Conservation (phyloP, 108 stramenopile genomes). For the Chaetoceros tenuissimus region DNA sequence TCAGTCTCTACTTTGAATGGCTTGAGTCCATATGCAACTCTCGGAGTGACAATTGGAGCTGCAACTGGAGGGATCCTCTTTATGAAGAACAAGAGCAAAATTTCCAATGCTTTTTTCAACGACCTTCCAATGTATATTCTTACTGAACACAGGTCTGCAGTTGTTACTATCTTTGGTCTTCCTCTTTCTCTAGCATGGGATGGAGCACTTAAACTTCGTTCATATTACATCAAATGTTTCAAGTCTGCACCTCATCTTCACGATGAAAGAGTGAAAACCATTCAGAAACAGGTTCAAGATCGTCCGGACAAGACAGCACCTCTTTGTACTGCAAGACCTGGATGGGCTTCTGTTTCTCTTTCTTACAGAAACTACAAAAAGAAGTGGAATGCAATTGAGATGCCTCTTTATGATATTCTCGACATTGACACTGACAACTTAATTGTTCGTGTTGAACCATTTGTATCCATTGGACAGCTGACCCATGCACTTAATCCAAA, state of each 20-base stretch:
- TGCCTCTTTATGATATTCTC: constrained; percentile 28
- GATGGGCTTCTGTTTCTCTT: constrained; percentile 14
- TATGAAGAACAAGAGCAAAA: not conserved
- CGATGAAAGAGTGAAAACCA: constrained; percentile 13
- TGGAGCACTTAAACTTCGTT: not conserved
- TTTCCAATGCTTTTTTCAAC: not conserved
- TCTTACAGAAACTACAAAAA: constrained; percentile 22
- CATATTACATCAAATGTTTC: constrained; percentile 12
- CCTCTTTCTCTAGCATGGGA: not conserved
- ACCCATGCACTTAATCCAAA: constrained; percentile 23
- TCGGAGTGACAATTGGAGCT: not conserved
- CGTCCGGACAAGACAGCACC: constrained; percentile 10
- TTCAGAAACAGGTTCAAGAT: constrained; percentile 13
- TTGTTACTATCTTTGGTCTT: constrained; percentile 1
- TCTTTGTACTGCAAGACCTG: constrained; percentile 24
- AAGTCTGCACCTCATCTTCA: constrained; percentile 19
- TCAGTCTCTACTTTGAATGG: no score
- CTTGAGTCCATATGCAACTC: not conserved
- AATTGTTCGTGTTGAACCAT: constrained; percentile 25
- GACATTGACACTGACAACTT: constrained; percentile 16
- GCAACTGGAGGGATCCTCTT: not conserved
- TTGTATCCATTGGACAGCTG: constrained; percentile 29
- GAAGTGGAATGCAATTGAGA: constrained; percentile 25
- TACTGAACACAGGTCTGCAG: not conserved
- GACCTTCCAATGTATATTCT: constrained; percentile 1